Evolutionary conservation across 768 basidiomycete species (phyloP).

Genomic region (Termitomyces sp.): DNA sequence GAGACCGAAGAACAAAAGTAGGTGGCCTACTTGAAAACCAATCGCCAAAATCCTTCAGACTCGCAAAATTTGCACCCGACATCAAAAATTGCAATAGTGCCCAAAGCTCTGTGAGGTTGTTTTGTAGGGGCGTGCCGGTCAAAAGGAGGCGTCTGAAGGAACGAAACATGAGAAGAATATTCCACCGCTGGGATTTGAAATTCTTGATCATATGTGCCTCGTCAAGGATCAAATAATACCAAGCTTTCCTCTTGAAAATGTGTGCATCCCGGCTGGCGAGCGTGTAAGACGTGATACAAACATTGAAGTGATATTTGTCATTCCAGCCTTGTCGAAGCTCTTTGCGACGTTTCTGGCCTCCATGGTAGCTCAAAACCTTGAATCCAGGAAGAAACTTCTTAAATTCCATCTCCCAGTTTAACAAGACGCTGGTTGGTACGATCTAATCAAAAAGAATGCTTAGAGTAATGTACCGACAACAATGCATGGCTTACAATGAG

Average conservation of each 20-base stretch:
- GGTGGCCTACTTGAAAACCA: conserved; percentile 88
- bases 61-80: conserved; percentile 84
- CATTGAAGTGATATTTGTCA: conserved; percentile 85
- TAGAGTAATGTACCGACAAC: not conserved
- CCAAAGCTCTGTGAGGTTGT: conserved; percentile 96
- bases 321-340: conserved; percentile 90
- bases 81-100: conserved; percentile 92
- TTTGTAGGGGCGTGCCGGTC: conserved; percentile 95
- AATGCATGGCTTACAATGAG: conserved; percentile 53
- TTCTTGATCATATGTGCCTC: conserved; percentile 99
- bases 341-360: conserved; percentile 82
- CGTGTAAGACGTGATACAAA: conserved; percentile 92
- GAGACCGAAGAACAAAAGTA: not conserved
- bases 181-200: conserved; percentile 92
- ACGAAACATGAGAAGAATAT: conserved; percentile 82
- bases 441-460: conserved; percentile 41
- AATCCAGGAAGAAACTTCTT: conserved; percentile 93
- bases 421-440: conserved; percentile 87
- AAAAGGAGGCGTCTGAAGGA: conserved; percentile 83
- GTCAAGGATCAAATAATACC: conserved; percentile 96
- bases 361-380: conserved; percentile 85
- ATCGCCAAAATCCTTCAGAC: conserved; percentile 88
- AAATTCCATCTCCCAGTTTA: conserved; percentile 98
- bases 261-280: conserved; percentile 88
- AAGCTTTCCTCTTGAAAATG: conserved; percentile 87